Evolutionary conservation across 2,329 filamentous ascomycete genomes (phyloP).

Genomic region (Fusarium verticillioides): DNA sequence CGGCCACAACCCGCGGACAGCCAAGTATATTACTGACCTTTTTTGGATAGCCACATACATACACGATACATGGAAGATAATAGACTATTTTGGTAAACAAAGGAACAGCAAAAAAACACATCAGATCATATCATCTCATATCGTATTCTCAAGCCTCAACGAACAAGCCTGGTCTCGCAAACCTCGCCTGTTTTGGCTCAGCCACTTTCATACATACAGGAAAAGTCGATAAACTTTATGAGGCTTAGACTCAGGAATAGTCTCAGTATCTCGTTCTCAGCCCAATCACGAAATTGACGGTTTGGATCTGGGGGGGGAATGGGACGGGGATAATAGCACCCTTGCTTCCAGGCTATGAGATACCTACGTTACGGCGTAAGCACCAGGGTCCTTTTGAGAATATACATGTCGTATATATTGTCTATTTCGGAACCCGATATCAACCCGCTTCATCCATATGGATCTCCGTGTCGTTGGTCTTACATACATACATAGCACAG

Average conservation of each 20-base stretch:
- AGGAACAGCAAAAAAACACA: too few species aligned
- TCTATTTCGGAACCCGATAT: neutral
- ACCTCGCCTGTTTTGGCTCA: neutral
- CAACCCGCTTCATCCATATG: neutral
- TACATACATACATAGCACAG: neutral
- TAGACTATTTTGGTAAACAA: neutral
- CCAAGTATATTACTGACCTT: neutral
- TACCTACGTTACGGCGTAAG: neutral
- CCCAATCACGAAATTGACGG: neutral
- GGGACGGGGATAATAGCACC: neutral
- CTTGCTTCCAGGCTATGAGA: neutral
- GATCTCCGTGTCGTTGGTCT: neutral
- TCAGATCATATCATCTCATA: constrained; percentile 6
- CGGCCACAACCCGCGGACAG: neutral
- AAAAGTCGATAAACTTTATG: neutral
- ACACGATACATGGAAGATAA: too few species aligned
- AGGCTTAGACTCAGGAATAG: neutral
- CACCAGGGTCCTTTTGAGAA: neutral
- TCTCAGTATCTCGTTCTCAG: neutral
- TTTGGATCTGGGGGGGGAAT: neutral
- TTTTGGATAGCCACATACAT: neutral
- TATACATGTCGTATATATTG: neutral
- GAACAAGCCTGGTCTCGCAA: constrained; percentile 1
- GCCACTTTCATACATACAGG: neutral
- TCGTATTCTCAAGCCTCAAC: neutral